phyloP scores from a whole-genome alignment of 2,329 filamentous ascomycete species.

The Cercospora sesami region DNA sequence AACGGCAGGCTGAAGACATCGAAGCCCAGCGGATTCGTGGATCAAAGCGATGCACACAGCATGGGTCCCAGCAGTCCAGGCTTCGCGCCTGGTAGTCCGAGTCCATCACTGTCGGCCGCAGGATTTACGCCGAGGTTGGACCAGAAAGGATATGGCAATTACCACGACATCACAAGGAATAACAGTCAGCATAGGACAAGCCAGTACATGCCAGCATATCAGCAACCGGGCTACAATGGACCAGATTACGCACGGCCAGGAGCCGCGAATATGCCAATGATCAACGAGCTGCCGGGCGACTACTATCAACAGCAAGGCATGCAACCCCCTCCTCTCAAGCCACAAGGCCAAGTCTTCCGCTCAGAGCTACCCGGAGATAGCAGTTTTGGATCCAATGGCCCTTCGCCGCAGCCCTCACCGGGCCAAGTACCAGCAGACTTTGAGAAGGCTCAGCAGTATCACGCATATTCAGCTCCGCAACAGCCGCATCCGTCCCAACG shows the following conservation, averaged over 20 bases:
- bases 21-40: slow-evolving; percentile 47
- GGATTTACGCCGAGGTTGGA: slow-evolving; percentile 25
- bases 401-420: slow-evolving; percentile 26
- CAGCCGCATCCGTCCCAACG: slow-evolving; percentile 20
- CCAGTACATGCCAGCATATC: slow-evolving; percentile 32
- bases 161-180: slow-evolving; percentile 32
- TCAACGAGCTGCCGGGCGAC: slow-evolving; percentile 46
- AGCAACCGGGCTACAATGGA: slow-evolving; percentile 32
- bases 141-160: slow-evolving; percentile 34
- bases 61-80: slow-evolving; percentile 10
- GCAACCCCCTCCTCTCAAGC: slow-evolving; percentile 28
- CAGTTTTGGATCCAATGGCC: slow-evolving; percentile 16
- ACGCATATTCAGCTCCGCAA: slow-evolving; percentile 23
- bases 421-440: slow-evolving; percentile 17
- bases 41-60: slow-evolving; percentile 13
- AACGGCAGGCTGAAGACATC: slow-evolving; percentile 63
- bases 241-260: slow-evolving; percentile 29
- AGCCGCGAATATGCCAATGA: slow-evolving; percentile 35
- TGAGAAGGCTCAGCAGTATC: slow-evolving; percentile 21
- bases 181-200: slow-evolving; percentile 22
- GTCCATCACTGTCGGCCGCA: slow-evolving; percentile 17
- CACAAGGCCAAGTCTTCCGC: slow-evolving; percentile 28
- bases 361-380: slow-evolving; percentile 36
- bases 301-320: slow-evolving; percentile 35
- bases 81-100: slow-evolving; percentile 27